Evolutionary conservation across 208 protist species (phyloP), one percentile per base, ranked within the genome.

Genomic region (Crithidia mellificae): DNA sequence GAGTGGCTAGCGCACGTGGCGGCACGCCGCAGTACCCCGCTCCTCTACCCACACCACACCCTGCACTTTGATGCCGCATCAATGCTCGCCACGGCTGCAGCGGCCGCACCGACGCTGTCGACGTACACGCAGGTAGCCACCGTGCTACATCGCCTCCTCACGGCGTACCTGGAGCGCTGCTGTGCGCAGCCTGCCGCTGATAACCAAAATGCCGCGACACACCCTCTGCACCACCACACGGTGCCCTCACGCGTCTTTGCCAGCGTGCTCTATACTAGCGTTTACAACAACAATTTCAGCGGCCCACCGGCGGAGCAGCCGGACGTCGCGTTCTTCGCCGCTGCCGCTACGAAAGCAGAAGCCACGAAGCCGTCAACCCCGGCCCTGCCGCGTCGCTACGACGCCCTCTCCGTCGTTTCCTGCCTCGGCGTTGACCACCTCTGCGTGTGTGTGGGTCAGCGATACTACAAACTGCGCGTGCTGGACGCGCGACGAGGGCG

Each of bases 391-490:
- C 70, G 62, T 8, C 70, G 70, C 2, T 64, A 69, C 53, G 77
- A 72, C 51, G 57, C 50, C 32, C 11, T 75, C 7, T 62, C 63
- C 24, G 30, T 74, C n/a, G 38, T 64, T 38, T 68, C 67, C 20
- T 44, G 61, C 58, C 49, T 32, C 53, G 54, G 72, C 64, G 51
- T 68, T 5, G 50, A 67, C 2, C 87, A 95, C 72, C 74, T 95
- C 36, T 86, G 83, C 39, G 87, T 95, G 9, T 95, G 90, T 62
- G 83, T 81, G 46, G 87, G 86, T 0, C 46, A 59, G 27, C 78
- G 77, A 43, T 95, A 85, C 75, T 95, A 95, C 75, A 74, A 71
- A 36, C 55, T 95, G 29, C 56, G 65, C 19, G 84, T 93, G 8
- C 63, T 93, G 6, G 80, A 93, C 63, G 49, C 41, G n/a, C 59